These are phyloP conservation scores for Pichia californica DNA, from an alignment of 805 yeast species.

Conservation along the genomic window DNA sequence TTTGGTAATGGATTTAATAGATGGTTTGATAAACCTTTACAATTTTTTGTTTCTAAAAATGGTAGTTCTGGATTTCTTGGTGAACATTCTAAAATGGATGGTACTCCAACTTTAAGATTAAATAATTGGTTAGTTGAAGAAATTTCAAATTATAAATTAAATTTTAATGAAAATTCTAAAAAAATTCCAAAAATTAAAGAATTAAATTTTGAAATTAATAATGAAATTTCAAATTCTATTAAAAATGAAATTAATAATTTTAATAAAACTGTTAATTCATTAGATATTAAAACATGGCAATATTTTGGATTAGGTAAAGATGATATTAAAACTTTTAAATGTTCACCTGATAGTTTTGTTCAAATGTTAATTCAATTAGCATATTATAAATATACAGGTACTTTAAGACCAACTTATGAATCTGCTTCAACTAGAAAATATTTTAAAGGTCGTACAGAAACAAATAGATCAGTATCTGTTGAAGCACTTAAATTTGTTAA, in stretches of 20 bases:
- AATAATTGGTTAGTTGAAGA: slow-evolving; percentile 67
- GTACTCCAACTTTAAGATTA: slow-evolving; percentile 86
- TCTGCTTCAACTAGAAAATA: slow-evolving; percentile 90
- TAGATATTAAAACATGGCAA: slow-evolving; percentile 73
- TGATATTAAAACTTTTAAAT: slow-evolving; percentile 74
- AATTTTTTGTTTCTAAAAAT: slow-evolving; percentile 73
- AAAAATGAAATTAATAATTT: slow-evolving; percentile 51
- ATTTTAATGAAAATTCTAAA: neutral
- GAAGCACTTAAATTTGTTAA: slow-evolving; percentile 67
- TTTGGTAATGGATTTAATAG: slow-evolving; percentile 93
- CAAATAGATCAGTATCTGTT: slow-evolving; percentile 75
- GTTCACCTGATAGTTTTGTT: slow-evolving; percentile 88
- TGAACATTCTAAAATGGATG: slow-evolving; percentile 98
- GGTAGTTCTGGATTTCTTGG: slow-evolving; percentile 91
- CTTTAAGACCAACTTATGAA: slow-evolving; percentile 85
- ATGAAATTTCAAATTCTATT: slow-evolving; percentile 45
- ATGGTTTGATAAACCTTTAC: slow-evolving; percentile 89
- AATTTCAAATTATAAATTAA: slow-evolving; percentile 16
- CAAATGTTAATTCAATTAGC: slow-evolving; percentile 92
- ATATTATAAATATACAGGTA: slow-evolving; percentile 75
- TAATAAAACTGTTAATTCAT: slow-evolving; percentile 45
- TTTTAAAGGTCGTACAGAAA: slow-evolving; percentile 89
- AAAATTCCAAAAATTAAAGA: slow-evolving; percentile 16
- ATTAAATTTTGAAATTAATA: slow-evolving; percentile 54
- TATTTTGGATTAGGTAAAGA: slow-evolving; percentile 82